Percentiles rank a stretch among this genome's conserved stretches.
These are phyloP conservation scores for Cercospora beticola DNA, from an alignment of 2,329 filamentous ascomycete species.

Conservation along the genomic window DNA sequence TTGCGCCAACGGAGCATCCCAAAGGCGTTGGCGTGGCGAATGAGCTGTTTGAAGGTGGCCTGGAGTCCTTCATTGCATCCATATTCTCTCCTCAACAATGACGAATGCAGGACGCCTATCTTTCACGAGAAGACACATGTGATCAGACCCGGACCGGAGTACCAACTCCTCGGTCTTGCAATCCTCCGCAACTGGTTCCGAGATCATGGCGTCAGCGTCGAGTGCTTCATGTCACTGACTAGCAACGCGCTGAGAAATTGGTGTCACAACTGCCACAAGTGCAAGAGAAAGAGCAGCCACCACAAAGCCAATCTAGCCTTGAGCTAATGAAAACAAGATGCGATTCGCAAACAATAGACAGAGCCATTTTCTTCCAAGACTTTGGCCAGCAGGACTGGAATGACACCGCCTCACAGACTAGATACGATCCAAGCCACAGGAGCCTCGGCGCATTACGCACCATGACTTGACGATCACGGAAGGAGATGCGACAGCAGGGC, in stretches of 20 bases:
- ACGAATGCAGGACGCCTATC: background rate
- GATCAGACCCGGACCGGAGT: background rate
- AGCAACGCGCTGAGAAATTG: background rate
- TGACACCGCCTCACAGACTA: background rate
- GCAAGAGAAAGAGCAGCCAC: background rate
- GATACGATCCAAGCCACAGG: background rate
- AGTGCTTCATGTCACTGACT: background rate
- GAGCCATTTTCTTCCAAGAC: background rate
- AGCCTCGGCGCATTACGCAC: background rate
- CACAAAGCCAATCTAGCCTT: background rate
- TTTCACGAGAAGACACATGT: background rate
- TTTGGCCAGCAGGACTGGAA: background rate
- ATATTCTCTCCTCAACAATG: constrained; percentile 23
- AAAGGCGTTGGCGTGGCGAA: constrained; percentile 63
- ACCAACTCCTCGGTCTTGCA: background rate
- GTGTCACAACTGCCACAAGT: background rate
- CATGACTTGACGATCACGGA: background rate
- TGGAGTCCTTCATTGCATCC: constrained; percentile 69
- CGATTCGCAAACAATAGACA: background rate
- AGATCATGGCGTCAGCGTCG: background rate
- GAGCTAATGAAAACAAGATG: background rate
- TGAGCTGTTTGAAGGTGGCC: constrained; percentile 62
- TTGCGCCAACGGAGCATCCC: constrained; percentile 61
- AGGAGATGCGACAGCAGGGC: background rate
- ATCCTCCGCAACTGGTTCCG: background rate